These are phyloP conservation scores for Pistacia atlantica DNA, from an alignment of 345 rosid genomes.

Conservation along the genomic window DNA sequence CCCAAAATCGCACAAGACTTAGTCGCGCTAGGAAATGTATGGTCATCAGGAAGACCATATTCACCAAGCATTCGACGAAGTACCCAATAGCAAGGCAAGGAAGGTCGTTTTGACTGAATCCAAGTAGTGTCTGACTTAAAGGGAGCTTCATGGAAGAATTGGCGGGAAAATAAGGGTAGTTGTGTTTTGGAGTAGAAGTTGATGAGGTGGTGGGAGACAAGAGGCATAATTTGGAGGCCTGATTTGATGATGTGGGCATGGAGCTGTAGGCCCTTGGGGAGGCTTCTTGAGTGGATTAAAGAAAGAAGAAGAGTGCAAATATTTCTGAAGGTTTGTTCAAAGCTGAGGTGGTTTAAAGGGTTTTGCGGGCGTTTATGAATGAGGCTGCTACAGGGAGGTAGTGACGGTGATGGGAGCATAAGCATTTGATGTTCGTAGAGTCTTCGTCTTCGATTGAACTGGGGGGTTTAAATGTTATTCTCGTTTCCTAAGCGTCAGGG, in stretches of 20 bases:
- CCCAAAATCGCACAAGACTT: constrained; percentile 75
- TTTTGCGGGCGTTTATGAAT: constrained; percentile 19
- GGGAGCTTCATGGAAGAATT: constrained; percentile 57
- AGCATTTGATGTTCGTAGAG: not conserved
- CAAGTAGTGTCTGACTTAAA: constrained; percentile 66
- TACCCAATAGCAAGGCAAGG: constrained; percentile 70
- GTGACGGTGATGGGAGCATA: constrained; percentile 18
- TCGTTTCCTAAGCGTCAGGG: too few species aligned
- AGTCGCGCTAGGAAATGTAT: constrained; percentile 69
- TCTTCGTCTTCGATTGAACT: too few species aligned
- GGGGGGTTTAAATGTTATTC: not conserved
- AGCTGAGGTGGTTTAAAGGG: constrained; percentile 25
- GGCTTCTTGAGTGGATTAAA: constrained; percentile 51
- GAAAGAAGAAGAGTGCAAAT: constrained; percentile 63
- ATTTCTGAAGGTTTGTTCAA: constrained; percentile 45
- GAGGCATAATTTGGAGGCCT: constrained; percentile 64
- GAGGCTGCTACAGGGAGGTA: not conserved
- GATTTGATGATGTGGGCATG: constrained; percentile 74
- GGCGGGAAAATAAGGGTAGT: constrained; percentile 57
- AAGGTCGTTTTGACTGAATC: constrained; percentile 85
- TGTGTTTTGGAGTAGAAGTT: constrained; percentile 86
- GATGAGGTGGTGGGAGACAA: constrained; percentile 75
- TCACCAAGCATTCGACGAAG: constrained; percentile 55
- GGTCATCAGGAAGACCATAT: constrained; percentile 66
- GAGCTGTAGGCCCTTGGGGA: constrained; percentile 70